Conservation (phyloP, 1,284 basidiomycete genomes). For the Leccinum subrobustum region DNA sequence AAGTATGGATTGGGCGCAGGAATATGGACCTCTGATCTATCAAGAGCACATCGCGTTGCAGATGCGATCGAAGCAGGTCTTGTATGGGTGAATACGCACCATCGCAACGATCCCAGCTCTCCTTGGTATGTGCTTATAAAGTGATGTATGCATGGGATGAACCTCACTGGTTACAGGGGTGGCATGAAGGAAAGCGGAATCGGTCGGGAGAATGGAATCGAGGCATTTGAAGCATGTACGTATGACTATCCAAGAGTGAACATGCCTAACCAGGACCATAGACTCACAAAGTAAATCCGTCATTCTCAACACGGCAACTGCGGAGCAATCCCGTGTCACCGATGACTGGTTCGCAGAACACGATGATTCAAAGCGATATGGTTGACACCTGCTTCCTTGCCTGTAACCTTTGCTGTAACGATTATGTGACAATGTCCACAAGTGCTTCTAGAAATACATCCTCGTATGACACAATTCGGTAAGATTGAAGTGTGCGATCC, state of each 20-base stretch:
- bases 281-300: conserved; percentile 82
- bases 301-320: conserved; percentile 65
- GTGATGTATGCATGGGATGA: neutral
- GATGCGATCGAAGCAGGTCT: conserved; percentile 68
- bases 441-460: conserved; percentile 18
- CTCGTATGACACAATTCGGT: conserved; percentile 10
- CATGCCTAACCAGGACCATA: conserved; percentile 28
- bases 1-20: conserved; percentile 81
- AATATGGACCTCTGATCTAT: conserved; percentile 75
- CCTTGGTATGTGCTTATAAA: conserved; percentile 59
- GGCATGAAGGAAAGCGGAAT: conserved; percentile 85
- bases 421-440: neutral
- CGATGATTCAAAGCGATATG: conserved; percentile 53
- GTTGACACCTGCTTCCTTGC: conserved; percentile 35
- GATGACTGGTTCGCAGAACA: conserved; percentile 80
- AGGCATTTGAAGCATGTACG: conserved; percentile 75
- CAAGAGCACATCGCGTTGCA: conserved; percentile 70
- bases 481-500: conserved; percentile 10
- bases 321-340: conserved; percentile 51
- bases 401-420: neutral
- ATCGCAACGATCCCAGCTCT: conserved; percentile 83
- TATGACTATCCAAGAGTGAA: neutral
- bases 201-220: conserved; percentile 78
- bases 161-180: conserved; percentile 49
- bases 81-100: conserved; percentile 85